Conservation (phyloP, 352 stramenopile genomes). For the Pythium plurisporium region DNA sequence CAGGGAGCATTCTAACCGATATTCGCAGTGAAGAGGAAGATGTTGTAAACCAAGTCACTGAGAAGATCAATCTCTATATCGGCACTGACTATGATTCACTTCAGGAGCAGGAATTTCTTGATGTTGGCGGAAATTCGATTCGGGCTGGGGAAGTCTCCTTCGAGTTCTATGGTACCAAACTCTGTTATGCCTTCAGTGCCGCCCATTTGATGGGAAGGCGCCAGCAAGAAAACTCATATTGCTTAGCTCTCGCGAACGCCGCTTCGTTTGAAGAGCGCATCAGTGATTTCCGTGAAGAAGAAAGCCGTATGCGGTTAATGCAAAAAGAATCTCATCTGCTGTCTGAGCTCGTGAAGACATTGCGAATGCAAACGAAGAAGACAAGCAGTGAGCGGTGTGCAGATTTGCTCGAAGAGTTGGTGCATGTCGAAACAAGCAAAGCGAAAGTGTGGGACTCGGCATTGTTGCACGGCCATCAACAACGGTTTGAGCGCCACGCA, state of each 20-base stretch:
- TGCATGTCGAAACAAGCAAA: conserved; percentile 53
- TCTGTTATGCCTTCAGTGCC: conserved; percentile 69
- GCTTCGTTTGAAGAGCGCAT: conserved; percentile 45
- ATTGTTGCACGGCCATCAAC: conserved; percentile 58
- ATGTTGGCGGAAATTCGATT: conserved; percentile 34
- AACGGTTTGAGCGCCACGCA: conserved; percentile 54
- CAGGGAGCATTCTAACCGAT: background rate
- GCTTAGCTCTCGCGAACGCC: conserved; percentile 11
- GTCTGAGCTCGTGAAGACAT: conserved; percentile 67
- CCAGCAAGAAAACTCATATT: conserved; percentile 5
- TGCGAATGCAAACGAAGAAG: conserved; percentile 62
- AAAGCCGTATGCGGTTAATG: conserved; percentile 30
- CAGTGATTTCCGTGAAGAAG: conserved; percentile 66
- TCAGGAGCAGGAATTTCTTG: conserved; percentile 37
- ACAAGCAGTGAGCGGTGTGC: conserved; percentile 49
- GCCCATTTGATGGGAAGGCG: conserved; percentile 10
- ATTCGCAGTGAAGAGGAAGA: conserved; percentile 12
- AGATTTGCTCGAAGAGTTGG: conserved; percentile 57
- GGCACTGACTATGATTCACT: conserved; percentile 57
- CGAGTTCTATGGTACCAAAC: conserved; percentile 51
- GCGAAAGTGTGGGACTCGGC: conserved; percentile 61
- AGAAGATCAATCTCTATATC: conserved; percentile 38
- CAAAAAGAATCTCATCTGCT: conserved; percentile 66
- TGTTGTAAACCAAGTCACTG: background rate
- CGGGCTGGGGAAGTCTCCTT: conserved; percentile 31